These are phyloP conservation scores for Solanum acaule DNA, from an alignment of 257 asterid genomes.

Conservation along the genomic window DNA sequence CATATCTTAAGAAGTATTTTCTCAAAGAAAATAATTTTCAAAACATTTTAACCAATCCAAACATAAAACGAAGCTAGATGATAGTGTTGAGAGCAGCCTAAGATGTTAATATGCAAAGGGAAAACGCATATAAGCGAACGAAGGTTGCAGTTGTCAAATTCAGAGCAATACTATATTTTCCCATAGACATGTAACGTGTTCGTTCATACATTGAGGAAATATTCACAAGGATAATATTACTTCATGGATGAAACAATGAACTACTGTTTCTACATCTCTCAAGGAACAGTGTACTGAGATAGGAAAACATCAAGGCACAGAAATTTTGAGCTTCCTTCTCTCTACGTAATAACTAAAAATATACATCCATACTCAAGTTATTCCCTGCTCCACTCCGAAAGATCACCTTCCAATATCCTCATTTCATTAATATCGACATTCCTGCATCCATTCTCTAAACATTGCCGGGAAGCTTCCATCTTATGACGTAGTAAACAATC, in stretches of 20 bases:
- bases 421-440: not conserved
- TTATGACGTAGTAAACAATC: not conserved
- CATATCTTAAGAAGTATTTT: too few relatives aligned
- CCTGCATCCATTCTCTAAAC: not conserved
- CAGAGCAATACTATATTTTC: not conserved
- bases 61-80: not conserved
- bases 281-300: not conserved
- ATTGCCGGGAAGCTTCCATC: not conserved
- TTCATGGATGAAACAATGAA: not conserved
- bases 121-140: not conserved
- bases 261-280: not conserved
- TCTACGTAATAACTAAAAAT: not conserved
- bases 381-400: not conserved
- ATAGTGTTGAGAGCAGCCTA: not conserved
- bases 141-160: not conserved
- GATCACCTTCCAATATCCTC: not conserved
- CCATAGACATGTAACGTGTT: not conserved
- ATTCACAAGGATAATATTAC: not conserved
- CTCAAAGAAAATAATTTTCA: not conserved
- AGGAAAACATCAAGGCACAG: not conserved
- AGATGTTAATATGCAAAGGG: not conserved
- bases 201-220: not conserved
- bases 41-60: not conserved
- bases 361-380: not conserved
- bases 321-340: not conserved